Evolutionary conservation across 2,329 filamentous ascomycete genomes (phyloP).

Genomic region (Huntiella abstrusa): DNA sequence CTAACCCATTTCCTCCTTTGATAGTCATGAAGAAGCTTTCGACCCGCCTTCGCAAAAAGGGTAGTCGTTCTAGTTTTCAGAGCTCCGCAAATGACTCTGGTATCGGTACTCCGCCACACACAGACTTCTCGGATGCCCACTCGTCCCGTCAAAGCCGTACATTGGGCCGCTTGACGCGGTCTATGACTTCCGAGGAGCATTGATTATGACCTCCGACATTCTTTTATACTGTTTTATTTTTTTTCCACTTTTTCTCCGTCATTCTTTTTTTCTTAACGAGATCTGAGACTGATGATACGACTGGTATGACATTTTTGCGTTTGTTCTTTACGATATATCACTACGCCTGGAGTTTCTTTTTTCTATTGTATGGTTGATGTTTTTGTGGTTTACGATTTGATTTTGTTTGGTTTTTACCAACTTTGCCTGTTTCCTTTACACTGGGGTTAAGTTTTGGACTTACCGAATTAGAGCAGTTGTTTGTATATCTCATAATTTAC

Average conservation of each 20-base stretch:
- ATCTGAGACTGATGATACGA: slow-evolving; percentile 11
- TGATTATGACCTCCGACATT: not conserved
- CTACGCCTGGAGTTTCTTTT: slow-evolving; percentile 5
- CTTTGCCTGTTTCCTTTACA: not conserved
- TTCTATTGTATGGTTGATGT: not conserved
- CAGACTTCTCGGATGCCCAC: slow-evolving; percentile 3
- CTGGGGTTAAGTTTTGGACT: too few relatives aligned
- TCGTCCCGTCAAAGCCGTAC: slow-evolving; percentile 4
- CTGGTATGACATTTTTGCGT: slow-evolving; percentile 8
- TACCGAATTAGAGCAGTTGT: too few relatives aligned
- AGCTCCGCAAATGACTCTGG: slow-evolving; percentile 11
- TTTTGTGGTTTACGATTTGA: not conserved
- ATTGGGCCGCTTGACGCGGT: slow-evolving; percentile 4
- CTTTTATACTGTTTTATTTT: not conserved
- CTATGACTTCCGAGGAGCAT: not conserved
- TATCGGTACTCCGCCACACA: slow-evolving; percentile 8
- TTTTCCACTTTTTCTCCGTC: not conserved
- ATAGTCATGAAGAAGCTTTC: slow-evolving; percentile 12
- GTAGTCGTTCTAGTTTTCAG: slow-evolving; percentile 5
- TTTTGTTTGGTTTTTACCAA: not conserved
- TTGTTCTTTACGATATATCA: slow-evolving; percentile 8
- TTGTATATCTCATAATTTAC: too few relatives aligned
- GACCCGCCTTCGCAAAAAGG: slow-evolving; percentile 4
- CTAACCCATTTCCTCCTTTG: not conserved
- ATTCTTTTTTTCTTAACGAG: not conserved